Conservation (phyloP, 768 basidiomycete species). For the Pleurotus cornucopiae region DNA sequence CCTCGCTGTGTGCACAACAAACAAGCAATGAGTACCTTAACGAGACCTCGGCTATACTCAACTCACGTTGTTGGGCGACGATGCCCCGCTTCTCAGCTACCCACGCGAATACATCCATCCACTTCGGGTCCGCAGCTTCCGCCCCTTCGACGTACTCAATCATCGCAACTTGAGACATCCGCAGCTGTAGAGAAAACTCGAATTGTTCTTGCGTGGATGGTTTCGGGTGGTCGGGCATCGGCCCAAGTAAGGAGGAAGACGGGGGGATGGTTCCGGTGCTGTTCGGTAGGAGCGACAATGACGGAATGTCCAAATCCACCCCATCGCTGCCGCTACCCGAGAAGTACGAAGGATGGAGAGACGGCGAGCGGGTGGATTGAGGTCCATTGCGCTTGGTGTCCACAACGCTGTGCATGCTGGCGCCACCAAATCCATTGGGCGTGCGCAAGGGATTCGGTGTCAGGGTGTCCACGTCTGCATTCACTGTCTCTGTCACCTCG, state of each 20-base stretch:
- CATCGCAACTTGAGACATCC: slow-evolving; percentile 82
- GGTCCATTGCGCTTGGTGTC: slow-evolving; percentile 11
- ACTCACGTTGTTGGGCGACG: slow-evolving; percentile 16
- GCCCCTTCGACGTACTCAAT: slow-evolving; percentile 83
- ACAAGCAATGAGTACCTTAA: neutral
- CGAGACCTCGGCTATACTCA: slow-evolving; percentile 14
- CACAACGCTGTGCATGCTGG: slow-evolving; percentile 13
- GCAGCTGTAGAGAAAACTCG: slow-evolving; percentile 75
- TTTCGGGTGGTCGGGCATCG: slow-evolving; percentile 41
- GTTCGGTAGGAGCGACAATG: slow-evolving; percentile 12
- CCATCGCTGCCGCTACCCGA: neutral
- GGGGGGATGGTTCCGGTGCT: slow-evolving; percentile 32
- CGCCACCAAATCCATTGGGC: slow-evolving; percentile 8
- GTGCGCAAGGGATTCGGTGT: slow-evolving; percentile 5
- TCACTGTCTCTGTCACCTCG: slow-evolving; percentile 11
- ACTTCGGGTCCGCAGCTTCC: slow-evolving; percentile 74
- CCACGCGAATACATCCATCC: slow-evolving; percentile 85
- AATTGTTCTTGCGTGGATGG: slow-evolving; percentile 59
- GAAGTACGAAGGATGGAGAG: slow-evolving; percentile 2
- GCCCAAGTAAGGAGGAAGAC: slow-evolving; percentile 37
- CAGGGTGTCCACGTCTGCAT: slow-evolving; percentile 10
- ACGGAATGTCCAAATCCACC: neutral
- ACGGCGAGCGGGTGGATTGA: slow-evolving; percentile 5
- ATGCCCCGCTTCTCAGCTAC: slow-evolving; percentile 57
- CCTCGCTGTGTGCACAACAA: neutral